Conservation (phyloP, 805 yeast species). For the Cyberlindnera japonica region DNA sequence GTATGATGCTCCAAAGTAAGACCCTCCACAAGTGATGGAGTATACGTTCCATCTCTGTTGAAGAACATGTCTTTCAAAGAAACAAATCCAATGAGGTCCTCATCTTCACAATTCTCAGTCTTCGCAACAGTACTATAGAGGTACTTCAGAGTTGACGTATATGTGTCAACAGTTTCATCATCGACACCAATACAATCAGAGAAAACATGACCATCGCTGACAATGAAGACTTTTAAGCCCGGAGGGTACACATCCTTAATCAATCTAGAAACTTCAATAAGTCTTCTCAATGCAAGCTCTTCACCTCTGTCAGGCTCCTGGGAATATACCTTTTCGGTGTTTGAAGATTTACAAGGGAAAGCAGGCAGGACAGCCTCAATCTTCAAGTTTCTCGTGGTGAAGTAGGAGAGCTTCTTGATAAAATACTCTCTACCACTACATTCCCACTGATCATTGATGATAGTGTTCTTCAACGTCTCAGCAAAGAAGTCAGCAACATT, state of each 20-base stretch:
- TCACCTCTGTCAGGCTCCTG: slow-evolving; percentile 53
- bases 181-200: slow-evolving; percentile 63
- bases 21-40: slow-evolving; percentile 29
- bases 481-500: slow-evolving; percentile 42
- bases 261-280: slow-evolving; percentile 31
- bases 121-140: slow-evolving; percentile 34
- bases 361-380: slow-evolving; percentile 61
- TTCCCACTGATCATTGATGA: slow-evolving; percentile 47
- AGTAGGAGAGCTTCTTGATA: slow-evolving; percentile 40
- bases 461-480: slow-evolving; percentile 43
- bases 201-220: slow-evolving; percentile 64
- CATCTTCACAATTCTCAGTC: slow-evolving; percentile 27
- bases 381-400: slow-evolving; percentile 43
- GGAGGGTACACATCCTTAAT: slow-evolving; percentile 45
- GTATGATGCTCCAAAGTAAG: slow-evolving; percentile 34
- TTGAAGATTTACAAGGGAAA: slow-evolving; percentile 63
- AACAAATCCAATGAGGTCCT: slow-evolving; percentile 36
- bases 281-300: slow-evolving; percentile 38
- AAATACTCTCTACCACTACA: slow-evolving; percentile 42
- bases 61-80: slow-evolving; percentile 41
- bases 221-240: slow-evolving; percentile 52
- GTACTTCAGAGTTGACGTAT: slow-evolving; percentile 42
- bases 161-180: slow-evolving; percentile 48
- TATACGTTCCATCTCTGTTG: slow-evolving; percentile 29
- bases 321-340: slow-evolving; percentile 47